Base-by-base conservation (phyloP, 306 rosid genomes). In the Lathyrus sativus region DNA sequence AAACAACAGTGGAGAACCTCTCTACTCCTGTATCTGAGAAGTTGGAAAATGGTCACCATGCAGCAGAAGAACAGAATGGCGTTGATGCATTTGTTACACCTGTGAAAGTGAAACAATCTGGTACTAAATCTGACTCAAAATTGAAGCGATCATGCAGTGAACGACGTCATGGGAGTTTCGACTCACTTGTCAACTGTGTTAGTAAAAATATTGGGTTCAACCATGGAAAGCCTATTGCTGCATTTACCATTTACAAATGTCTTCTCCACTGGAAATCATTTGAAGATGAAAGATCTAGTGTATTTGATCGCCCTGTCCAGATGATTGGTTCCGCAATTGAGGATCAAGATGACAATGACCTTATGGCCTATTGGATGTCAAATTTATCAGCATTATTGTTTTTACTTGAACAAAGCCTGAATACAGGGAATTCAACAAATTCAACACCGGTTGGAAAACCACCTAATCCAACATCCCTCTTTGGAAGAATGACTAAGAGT, bases 401-500 rank as follows among this genome's bases (percentile, higher is more conserved):
- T 82, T 77, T 95, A 79, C 91, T 95, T 51, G 97, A 95, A 74
- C 81, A 65, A 75, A 95, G 95, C 85, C 77, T 95, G 82, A 90
- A 87, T 81, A 81, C 86, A 62, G 81, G 90, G 43, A 82, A 70
- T 76, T 48, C 78, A 70, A 67, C 62, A 62, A 81, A 90, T 60
- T 74, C 91, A 70, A 82, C 95, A 56, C 83, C 88, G 14, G 83
- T 63, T 9, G 81, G 82, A 62, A 95, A 95, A 70, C 90, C 93
- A 4, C 84, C 96, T 7, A 80, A 85, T 70, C 88, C 99, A 64
- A 88, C 99, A 9, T 95, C 99, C 61, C 80, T 95, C 70, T 95
- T 95, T 75, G 99, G 91, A 81, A 90, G 99, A 86, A 95, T 95
- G 98, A 73, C 98, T 46, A 90, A 86, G 99, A n/a, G n/a, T n/a